Evolutionary conservation across 1,284 basidiomycete species (phyloP).

Genomic region (Coniophora puteana): DNA sequence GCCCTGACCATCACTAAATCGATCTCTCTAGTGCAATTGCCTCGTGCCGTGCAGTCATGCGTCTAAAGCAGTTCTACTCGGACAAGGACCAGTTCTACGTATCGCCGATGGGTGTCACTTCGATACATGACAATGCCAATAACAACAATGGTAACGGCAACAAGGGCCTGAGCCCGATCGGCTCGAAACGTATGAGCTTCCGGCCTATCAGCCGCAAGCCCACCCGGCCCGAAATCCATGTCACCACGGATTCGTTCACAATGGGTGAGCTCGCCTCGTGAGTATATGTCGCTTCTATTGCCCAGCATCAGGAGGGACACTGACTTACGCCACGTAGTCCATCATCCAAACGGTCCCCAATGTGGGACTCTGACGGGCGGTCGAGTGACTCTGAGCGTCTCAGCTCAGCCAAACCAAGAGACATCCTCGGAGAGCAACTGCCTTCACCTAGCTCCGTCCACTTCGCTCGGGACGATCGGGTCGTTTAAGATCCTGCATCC

Average conservation of each 20-base stretch:
- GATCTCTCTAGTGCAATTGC: slow-evolving; percentile 61
- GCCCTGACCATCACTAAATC: slow-evolving; percentile 4
- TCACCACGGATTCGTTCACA: slow-evolving; percentile 59
- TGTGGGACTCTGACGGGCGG: too few species aligned
- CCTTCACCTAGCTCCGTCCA: too few species aligned
- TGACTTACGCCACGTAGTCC: too few species aligned
- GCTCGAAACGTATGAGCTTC: slow-evolving; percentile 11
- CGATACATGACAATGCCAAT: slow-evolving; percentile 26
- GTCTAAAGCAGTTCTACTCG: slow-evolving; percentile 53
- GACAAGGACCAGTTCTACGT: slow-evolving; percentile 40
- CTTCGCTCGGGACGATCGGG: too few species aligned
- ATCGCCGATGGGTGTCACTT: slow-evolving; percentile 39
- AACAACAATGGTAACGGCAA: slow-evolving; percentile 12
- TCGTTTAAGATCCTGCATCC: too few species aligned
- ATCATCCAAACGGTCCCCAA: too few species aligned
- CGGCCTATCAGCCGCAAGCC: slow-evolving; percentile 23
- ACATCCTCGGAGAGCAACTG: too few species aligned
- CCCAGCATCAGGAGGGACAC: too few species aligned
- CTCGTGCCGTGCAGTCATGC: slow-evolving; percentile 63
- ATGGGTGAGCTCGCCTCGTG: slow-evolving; percentile 30
- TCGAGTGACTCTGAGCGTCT: too few species aligned
- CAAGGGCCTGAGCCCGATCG: slow-evolving; percentile 1
- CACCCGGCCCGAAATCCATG: slow-evolving; percentile 50
- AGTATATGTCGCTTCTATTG: not conserved
- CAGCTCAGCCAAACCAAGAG: too few species aligned